Evolutionary conservation across 345 rosid genomes (phyloP).

Genomic region (Linum trigynum): DNA sequence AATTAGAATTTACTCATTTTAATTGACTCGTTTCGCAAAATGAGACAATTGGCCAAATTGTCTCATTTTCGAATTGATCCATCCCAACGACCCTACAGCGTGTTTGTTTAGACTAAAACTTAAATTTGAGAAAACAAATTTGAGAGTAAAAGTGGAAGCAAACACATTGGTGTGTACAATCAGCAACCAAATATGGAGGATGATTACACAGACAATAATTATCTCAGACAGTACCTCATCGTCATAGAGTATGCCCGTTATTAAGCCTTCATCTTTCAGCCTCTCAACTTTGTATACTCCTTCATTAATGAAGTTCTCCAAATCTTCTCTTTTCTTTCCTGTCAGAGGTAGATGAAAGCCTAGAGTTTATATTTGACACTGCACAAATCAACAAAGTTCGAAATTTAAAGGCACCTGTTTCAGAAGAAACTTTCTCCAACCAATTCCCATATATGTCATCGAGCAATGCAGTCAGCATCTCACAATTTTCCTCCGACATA

Average conservation of each 20-base stretch:
- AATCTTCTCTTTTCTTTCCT: conserved; percentile 76
- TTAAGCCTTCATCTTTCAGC: conserved; percentile 81
- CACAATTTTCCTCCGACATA: conserved; percentile 86
- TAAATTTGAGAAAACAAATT: too few species aligned
- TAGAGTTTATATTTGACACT: conserved; percentile 15
- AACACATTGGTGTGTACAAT: not conserved
- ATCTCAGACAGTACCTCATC: conserved; percentile 58
- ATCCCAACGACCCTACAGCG: too few species aligned
- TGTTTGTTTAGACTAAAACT: too few species aligned
- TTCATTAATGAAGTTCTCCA: conserved; percentile 73
- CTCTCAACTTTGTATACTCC: conserved; percentile 80
- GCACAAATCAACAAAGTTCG: conserved; percentile 15
- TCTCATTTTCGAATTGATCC: too few species aligned
- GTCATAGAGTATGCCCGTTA: conserved; percentile 66
- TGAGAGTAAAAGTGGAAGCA: too few species aligned
- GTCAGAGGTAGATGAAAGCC: conserved; percentile 24
- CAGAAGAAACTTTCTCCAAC: conserved; percentile 70
- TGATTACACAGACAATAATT: not conserved
- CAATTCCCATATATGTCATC: conserved; percentile 90
- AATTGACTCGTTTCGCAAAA: too few species aligned
- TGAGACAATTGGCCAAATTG: too few species aligned
- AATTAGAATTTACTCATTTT: too few species aligned
- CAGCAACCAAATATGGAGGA: not conserved
- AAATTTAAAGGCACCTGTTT: conserved; percentile 50
- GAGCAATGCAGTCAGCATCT: conserved; percentile 84